phyloP scores from a whole-genome alignment of 129 eudicot genomes.

The Artemisia annua region DNA sequence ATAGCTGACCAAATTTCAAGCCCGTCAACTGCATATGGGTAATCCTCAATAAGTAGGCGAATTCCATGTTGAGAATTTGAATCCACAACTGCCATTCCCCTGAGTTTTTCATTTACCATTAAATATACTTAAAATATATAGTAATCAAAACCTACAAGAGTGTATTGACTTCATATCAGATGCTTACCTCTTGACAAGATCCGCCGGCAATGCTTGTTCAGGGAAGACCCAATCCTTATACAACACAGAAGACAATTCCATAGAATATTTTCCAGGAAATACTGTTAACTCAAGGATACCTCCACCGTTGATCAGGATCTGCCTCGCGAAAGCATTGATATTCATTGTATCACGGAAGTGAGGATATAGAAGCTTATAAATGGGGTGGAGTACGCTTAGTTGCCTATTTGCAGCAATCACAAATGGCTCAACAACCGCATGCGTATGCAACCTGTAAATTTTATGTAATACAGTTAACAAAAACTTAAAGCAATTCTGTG shows the following conservation, averaged over 20 bases:
- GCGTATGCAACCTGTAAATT: constrained; percentile 42
- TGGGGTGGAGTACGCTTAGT: constrained; percentile 48
- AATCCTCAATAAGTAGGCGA: constrained; percentile 47
- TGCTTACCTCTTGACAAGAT: constrained; percentile 42
- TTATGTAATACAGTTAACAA: background rate
- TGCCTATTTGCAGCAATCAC: constrained; percentile 51
- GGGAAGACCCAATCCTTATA: constrained; percentile 55
- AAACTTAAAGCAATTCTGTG: background rate
- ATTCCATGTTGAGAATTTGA: constrained; percentile 30
- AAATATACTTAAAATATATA: background rate
- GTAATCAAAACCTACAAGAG: background rate
- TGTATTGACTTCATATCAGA: constrained; percentile 3
- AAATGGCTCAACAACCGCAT: constrained; percentile 53
- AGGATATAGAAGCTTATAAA: constrained; percentile 43
- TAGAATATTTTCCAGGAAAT: constrained; percentile 34
- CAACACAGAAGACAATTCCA: constrained; percentile 45
- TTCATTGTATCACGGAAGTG: constrained; percentile 52
- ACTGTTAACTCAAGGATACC: constrained; percentile 47
- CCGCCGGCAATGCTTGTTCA: constrained; percentile 49
- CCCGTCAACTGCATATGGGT: constrained; percentile 57
- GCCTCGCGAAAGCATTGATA: constrained; percentile 46
- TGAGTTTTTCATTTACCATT: constrained; percentile 7
- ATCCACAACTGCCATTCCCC: constrained; percentile 51
- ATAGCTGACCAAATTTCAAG: constrained; percentile 48
- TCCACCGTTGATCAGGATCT: constrained; percentile 36